A percentile compares a stretch with the other conserved stretches of the same genome.
These are phyloP conservation scores for Chiua virens DNA, from an alignment of 768 basidiomycete genomes.

Conservation along the genomic window DNA sequence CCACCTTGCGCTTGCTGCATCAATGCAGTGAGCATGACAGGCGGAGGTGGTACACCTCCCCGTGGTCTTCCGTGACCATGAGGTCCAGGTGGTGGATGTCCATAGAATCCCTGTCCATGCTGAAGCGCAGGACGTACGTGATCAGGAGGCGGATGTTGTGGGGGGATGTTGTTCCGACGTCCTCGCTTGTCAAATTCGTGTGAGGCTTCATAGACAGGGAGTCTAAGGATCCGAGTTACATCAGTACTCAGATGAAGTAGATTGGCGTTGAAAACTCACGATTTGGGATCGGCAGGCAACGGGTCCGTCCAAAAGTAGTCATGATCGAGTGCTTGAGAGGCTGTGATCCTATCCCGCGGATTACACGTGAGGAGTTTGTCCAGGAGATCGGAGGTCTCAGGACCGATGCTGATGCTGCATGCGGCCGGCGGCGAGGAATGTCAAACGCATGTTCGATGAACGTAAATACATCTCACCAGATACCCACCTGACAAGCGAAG, in stretches of 20 bases:
- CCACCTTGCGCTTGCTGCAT: slow-evolving; percentile 25
- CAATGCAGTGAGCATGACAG: slow-evolving; percentile 29
- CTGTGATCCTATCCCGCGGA: slow-evolving; percentile 81
- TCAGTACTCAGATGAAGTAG: background rate
- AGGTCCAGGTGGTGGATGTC: slow-evolving; percentile 33
- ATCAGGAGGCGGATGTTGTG: slow-evolving; percentile 30
- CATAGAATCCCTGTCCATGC: slow-evolving; percentile 28
- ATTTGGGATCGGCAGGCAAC: slow-evolving; percentile 79
- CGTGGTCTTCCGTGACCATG: slow-evolving; percentile 32
- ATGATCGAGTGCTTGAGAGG: slow-evolving; percentile 83
- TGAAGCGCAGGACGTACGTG: slow-evolving; percentile 35
- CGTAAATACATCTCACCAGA: background rate
- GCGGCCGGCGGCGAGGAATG: slow-evolving; percentile 1
- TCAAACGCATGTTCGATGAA: slow-evolving; percentile 3
- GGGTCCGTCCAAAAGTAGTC: slow-evolving; percentile 95
- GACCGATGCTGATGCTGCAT: slow-evolving; percentile 51
- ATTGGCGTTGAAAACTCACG: slow-evolving; percentile 43
- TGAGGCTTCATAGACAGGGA: slow-evolving; percentile 77
- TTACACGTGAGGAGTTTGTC: slow-evolving; percentile 83
- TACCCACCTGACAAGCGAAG: slow-evolving; percentile 60
- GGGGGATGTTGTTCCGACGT: slow-evolving; percentile 44
- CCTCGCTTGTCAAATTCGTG: slow-evolving; percentile 81
- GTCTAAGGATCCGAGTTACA: slow-evolving; percentile 35
- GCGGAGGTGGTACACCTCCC: slow-evolving; percentile 26
- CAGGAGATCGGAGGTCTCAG: slow-evolving; percentile 77